These are phyloP conservation scores for Penicillium sp. DNA, from an alignment of 2,329 filamentous ascomycete species.

Conservation along the genomic window DNA sequence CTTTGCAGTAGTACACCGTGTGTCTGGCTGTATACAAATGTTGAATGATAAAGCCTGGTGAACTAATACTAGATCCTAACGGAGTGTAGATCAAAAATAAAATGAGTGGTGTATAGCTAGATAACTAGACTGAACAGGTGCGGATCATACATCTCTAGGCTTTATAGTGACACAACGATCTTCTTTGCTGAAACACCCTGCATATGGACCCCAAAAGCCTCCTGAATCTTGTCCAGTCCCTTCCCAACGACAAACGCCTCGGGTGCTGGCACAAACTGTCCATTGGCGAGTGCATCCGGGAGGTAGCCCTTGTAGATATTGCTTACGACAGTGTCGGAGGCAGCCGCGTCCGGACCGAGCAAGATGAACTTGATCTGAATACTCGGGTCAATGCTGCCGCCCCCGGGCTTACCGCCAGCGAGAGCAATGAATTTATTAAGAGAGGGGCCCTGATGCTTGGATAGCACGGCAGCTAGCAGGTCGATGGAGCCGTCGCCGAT, in stretches of 20 bases:
- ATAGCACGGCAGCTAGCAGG: neutral
- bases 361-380: neutral
- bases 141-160: neutral
- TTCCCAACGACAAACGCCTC: conserved; percentile 3
- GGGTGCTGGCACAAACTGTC: neutral
- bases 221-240: conserved; percentile 23
- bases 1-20: too few relatives aligned
- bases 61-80: neutral
- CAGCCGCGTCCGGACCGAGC: neutral
- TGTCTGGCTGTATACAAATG: too few relatives aligned
- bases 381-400: neutral
- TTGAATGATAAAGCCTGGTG: neutral
- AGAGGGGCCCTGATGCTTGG: neutral
- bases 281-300: neutral
- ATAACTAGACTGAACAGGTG: neutral
- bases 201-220: conserved; percentile 15
- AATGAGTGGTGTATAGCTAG: neutral
- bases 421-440: neutral
- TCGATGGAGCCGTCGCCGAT: neutral
- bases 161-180: conserved; percentile 17
- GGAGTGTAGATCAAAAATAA: neutral
- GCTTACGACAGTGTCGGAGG: neutral
- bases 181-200: conserved; percentile 29
- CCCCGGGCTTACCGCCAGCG: neutral
- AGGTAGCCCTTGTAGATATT: neutral